phyloP scores from a whole-genome alignment of 192 early-diverging fungal genomes.

The Coemansia sp. region DNA sequence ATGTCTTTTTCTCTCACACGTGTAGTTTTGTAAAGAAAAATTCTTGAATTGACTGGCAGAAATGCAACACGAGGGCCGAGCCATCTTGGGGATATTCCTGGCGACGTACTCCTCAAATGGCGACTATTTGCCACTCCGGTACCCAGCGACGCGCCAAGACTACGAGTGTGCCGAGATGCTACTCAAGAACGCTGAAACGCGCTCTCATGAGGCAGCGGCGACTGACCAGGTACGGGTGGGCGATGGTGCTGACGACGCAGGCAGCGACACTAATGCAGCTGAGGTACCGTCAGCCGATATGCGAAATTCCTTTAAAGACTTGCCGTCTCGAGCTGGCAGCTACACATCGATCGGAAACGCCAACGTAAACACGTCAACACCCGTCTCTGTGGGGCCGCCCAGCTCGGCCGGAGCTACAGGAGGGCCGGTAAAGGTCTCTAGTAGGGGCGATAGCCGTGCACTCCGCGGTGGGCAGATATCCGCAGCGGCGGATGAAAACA shows the following conservation, averaged over 20 bases:
- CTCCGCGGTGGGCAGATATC: neutral
- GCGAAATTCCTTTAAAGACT: neutral
- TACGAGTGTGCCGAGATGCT: constrained; percentile 29
- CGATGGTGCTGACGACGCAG: neutral
- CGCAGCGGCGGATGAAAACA: neutral
- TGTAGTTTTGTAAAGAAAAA: too few species aligned
- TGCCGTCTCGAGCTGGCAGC: neutral
- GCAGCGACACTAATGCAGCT: neutral
- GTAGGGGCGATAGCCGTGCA: constrained; percentile 11
- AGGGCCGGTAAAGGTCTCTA: neutral
- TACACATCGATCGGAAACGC: neutral
- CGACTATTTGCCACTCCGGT: constrained; percentile 47
- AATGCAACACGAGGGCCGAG: constrained; percentile 27
- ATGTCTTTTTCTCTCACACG: too few species aligned
- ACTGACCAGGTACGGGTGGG: constrained; percentile 6
- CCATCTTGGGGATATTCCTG: constrained; percentile 48
- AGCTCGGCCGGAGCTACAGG: neutral
- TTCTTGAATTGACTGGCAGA: neutral
- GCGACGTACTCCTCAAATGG: constrained; percentile 54
- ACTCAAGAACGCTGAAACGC: constrained; percentile 15
- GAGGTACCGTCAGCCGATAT: neutral
- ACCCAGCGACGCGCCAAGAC: constrained; percentile 34
- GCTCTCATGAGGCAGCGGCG: neutral
- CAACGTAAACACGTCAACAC: neutral
- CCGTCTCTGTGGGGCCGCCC: neutral